Base-by-base conservation (phyloP, 1,284 basidiomycete species). In the Tilletia caries region DNA sequence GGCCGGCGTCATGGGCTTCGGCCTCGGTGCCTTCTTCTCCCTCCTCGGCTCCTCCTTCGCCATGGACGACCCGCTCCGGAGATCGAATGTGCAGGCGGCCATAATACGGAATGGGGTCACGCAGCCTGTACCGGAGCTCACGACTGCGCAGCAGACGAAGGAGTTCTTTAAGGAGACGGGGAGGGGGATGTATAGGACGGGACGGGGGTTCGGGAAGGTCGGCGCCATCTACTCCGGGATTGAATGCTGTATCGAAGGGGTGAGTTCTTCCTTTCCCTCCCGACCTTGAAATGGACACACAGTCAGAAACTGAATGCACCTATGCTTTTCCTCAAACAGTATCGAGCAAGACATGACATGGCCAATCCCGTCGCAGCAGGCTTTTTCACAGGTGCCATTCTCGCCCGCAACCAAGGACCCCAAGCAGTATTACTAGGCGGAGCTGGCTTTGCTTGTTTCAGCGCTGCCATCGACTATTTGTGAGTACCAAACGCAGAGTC, bases 161-260 rank as follows among this genome's bases (percentile, higher is more conserved):
- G 89, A 91, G 76, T 90, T 96, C 50, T 92, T 98, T 84, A 92
- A 90, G 81, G 95, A 98, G 76, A 98, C 97, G 90, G 95, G 95
- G 0, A 89, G 88, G 75, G 90, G 90, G 60, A 96, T 98, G 93
- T 95, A 89, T 88, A 86, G 88, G 37, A 91, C 88, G 67, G 95
- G 95, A 15, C 93, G 91, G 82, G 92, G 93, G 0, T 98, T 98
- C 80, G 95, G 90, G 0, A 96, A 95, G 85, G 92, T 98, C 64
- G 95, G 95, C 20, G 92, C 92, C 4, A 81, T 98, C 64, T 98
- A 93, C 83, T 90, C 92, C 20, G 94, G 95, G 34, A 89, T 93
- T 18, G 96, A 98, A 85, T 98, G 95, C 81, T 90, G 93, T 73
- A 91, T 98, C 70, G 95, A 98, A 86, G 92, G 91, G 72, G 95